Base-by-base conservation (phyloP, 345 rosid genomes). In the Aegle marmelos region DNA sequence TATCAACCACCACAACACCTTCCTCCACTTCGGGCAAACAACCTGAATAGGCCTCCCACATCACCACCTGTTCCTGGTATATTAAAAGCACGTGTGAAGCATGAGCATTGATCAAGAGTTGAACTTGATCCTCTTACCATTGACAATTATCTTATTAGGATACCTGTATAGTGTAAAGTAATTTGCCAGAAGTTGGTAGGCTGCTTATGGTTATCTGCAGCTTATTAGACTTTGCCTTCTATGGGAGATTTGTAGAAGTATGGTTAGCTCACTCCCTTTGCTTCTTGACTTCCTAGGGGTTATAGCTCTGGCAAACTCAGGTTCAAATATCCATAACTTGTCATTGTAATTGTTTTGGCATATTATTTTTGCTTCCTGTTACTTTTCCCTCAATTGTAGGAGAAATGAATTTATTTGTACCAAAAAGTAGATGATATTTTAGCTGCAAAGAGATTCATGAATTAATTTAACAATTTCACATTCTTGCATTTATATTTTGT, bases 91-190 rank as follows among this genome's bases (percentile, higher is more conserved):
- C 89, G 89, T 6, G 90, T 90, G 81, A 95, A 93, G 88, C 91
- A 84, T 65, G 99, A 95, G 88, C 90, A 89, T 53, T 91, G 57
- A 39, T 60, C 34, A n/a, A 33, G 71, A 78, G 73, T 72, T 68
- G 59, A 34, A 79, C 69, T 73, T 27, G 30, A 41, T 72, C 70
- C 48, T 78, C 78, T 76, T 41, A 62, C 73, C 67, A 34, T 31
- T 73, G 68, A 84, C 77, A 56, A 59, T 76, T 25, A 45, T 83
- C 79, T 86, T 67, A 78, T 86, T 67, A 78, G 78, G 85, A 77
- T 76, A 36, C 78, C 75, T 95, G 98, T 90, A 91, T 82, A 91
- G 85, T 88, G 90, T 88, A 87, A 83, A 89, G 93, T 88, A 85
- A 79, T 48, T 79, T 83, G 80, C 84, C 77, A 73, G 80, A 70